phyloP scores from a whole-genome alignment of 805 yeast genomes.

The Saccharomyces mikatae region DNA sequence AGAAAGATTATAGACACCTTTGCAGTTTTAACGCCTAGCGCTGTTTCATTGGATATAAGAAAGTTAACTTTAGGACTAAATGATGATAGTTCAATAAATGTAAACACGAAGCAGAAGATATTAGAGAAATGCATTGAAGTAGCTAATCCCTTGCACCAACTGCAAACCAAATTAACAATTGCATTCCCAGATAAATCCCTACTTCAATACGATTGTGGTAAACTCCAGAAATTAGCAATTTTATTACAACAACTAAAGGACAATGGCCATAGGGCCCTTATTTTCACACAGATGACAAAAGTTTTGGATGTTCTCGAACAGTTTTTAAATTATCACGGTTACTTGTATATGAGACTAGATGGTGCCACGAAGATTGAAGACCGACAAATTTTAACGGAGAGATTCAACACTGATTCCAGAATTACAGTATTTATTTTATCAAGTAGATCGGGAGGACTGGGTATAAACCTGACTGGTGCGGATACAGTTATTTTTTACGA shows the following conservation, averaged over 20 bases:
- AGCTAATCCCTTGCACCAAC: constrained; percentile 59
- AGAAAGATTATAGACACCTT: constrained; percentile 56
- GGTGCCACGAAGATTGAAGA: constrained; percentile 98
- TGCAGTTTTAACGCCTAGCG: constrained; percentile 84
- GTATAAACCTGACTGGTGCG: constrained; percentile 96
- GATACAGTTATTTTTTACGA: constrained; percentile 97
- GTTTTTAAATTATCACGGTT: constrained; percentile 89
- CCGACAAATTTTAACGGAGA: constrained; percentile 86
- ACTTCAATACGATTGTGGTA: constrained; percentile 93
- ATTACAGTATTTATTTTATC: constrained; percentile 88
- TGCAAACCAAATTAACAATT: constrained; percentile 80
- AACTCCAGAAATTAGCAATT: constrained; percentile 74
- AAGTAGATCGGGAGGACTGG: constrained; percentile 96
- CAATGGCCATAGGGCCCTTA: constrained; percentile 87
- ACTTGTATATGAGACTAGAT: constrained; percentile 87
- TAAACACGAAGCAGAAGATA: constrained; percentile 23
- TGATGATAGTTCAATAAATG: constrained; percentile 18
- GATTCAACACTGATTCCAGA: constrained; percentile 77
- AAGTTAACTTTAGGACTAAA: constrained; percentile 30
- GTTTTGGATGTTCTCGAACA: constrained; percentile 90
- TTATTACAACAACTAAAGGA: constrained; percentile 70
- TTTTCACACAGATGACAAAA: constrained; percentile 97
- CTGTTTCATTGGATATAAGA: constrained; percentile 65
- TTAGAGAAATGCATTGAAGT: constrained; percentile 8
- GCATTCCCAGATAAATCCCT: constrained; percentile 94